These are phyloP conservation scores for Aspergillus panamensis DNA, from an alignment of 495 filamentous ascomycete genomes.

Conservation along the genomic window DNA sequence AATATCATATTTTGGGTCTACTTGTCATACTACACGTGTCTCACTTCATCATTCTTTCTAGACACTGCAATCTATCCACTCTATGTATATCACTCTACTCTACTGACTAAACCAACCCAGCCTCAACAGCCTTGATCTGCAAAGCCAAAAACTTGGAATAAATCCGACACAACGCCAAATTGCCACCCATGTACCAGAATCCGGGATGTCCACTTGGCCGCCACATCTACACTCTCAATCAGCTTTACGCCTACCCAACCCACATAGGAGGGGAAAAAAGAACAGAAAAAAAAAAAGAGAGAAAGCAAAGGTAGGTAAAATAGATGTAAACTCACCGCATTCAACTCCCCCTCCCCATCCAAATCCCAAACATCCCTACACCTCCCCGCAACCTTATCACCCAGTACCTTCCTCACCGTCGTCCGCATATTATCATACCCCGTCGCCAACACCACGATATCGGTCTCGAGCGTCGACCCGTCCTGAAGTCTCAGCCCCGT, in stretches of 20 bases:
- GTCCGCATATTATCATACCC: conserved; percentile 79
- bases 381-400: conserved; percentile 62
- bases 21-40: too few relatives aligned
- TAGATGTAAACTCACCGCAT: conserved; percentile 42
- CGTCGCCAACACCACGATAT: conserved; percentile 78
- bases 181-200: conserved; percentile 80
- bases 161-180: conserved; percentile 67
- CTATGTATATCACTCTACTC: neutral
- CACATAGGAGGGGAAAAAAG: neutral
- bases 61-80: neutral
- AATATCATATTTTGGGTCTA: too few relatives aligned
- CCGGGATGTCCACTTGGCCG: conserved; percentile 65
- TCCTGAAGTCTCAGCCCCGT: conserved; percentile 59
- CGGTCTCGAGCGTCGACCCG: conserved; percentile 62
- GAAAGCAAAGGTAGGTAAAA: neutral
- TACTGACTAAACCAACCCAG: conserved; percentile 33
- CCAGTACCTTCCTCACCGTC: conserved; percentile 57
- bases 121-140: conserved; percentile 68
- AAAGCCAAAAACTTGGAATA: conserved; percentile 68
- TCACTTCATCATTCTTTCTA: neutral
- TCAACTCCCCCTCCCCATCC: conserved; percentile 71
- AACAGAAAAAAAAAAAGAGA: neutral
- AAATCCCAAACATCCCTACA: conserved; percentile 75
- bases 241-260: conserved; percentile 10
- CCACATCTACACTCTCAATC: conserved; percentile 55